phyloP scores from a whole-genome alignment of 116 monocot species.

The Zostera marina region DNA sequence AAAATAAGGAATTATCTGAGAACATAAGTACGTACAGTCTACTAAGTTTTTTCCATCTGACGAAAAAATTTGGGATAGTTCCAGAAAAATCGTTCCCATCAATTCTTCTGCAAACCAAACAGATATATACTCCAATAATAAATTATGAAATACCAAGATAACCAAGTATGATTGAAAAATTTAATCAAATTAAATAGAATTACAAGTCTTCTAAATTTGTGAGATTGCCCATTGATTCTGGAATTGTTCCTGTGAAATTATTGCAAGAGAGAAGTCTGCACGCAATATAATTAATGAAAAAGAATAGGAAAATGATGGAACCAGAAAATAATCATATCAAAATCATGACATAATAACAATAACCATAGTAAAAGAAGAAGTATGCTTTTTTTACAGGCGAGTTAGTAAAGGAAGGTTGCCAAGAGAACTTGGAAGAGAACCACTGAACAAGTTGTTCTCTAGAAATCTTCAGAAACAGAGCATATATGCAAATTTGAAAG shows the following conservation, averaged over 20 bases:
- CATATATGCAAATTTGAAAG: neutral
- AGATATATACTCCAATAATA: too few relatives aligned
- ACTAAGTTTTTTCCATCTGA: neutral
- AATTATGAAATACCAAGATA: too few relatives aligned
- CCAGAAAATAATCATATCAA: neutral
- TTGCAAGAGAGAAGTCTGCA: slow-evolving; percentile 10
- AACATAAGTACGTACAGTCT: slow-evolving; percentile 10
- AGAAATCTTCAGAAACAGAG: slow-evolving; percentile 6
- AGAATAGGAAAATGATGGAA: too few relatives aligned
- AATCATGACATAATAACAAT: neutral
- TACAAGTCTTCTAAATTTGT: slow-evolving; percentile 4
- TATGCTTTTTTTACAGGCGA: slow-evolving; percentile 7
- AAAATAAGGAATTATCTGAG: slow-evolving; percentile 8
- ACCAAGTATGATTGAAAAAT: neutral
- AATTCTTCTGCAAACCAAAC: slow-evolving; percentile 11
- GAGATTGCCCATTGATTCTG: neutral
- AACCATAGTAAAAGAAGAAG: neutral
- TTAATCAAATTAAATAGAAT: neutral
- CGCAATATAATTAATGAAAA: slow-evolving; percentile 2
- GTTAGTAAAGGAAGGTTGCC: slow-evolving; percentile 3
- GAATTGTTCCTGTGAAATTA: slow-evolving; percentile 3
- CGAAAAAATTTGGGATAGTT: slow-evolving; percentile 29
- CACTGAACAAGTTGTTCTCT: slow-evolving; percentile 10
- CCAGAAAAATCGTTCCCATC: slow-evolving; percentile 28
- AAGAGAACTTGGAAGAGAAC: slow-evolving; percentile 7